These are phyloP conservation scores for Talaromyces islandicus DNA, from an alignment of 2,329 filamentous ascomycete species.

Conservation along the genomic window DNA sequence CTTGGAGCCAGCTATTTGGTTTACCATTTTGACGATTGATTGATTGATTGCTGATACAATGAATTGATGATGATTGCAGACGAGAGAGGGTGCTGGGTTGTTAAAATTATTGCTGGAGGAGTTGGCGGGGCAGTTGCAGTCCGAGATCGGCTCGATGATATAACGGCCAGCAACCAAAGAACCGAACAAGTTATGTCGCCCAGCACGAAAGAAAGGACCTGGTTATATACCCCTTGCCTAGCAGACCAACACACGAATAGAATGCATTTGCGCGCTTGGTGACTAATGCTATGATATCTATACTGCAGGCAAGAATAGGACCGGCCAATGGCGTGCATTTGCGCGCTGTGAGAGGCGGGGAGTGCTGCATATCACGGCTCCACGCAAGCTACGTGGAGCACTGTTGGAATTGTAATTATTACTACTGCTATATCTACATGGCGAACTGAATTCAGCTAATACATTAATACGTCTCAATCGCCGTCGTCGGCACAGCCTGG, in stretches of 20 bases:
- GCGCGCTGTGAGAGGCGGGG: background rate
- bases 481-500: background rate
- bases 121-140: conserved; percentile 5
- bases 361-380: background rate
- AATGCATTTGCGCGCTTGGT: background rate
- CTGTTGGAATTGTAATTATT: background rate
- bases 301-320: background rate
- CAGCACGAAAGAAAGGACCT: background rate
- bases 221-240: background rate
- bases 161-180: background rate
- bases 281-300: background rate
- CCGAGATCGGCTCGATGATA: conserved; percentile 8
- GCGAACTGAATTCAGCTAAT: background rate
- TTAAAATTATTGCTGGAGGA: background rate
- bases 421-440: background rate
- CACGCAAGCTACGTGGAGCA: background rate
- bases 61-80: background rate
- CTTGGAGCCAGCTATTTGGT: conserved; percentile 32
- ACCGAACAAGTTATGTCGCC: background rate
- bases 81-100: background rate
- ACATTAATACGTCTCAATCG: conserved; percentile 5
- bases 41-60: conserved; percentile 12
- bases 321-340: background rate
- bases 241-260: conserved; percentile 3
- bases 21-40: conserved; percentile 26